Percentiles rank a stretch among this genome's conserved stretches.
phyloP scores from a whole-genome alignment of 202 grass and related monocot genomes.

The Dendrocalamus latiflorus region DNA sequence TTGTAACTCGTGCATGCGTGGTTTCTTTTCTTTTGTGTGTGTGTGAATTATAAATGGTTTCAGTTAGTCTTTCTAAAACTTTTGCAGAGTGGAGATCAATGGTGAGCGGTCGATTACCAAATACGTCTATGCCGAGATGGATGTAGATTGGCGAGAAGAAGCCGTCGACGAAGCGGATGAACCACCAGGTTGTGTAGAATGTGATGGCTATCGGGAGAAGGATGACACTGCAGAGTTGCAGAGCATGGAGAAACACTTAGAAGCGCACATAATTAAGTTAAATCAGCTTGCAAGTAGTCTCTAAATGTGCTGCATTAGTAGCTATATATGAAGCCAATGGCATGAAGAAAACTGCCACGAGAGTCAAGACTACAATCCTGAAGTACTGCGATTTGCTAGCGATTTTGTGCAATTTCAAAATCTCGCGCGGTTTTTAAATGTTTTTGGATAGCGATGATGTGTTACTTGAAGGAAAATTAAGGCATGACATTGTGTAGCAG shows the following conservation, averaged over 20 bases:
- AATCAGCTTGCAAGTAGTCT: background rate
- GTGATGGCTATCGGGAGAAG: constrained; percentile 70
- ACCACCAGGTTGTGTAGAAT: constrained; percentile 78
- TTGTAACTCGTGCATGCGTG: background rate
- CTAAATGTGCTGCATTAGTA: background rate
- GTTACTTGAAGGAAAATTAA: too few relatives aligned
- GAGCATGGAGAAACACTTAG: background rate
- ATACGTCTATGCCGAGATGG: constrained; percentile 58
- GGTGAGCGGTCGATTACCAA: constrained; percentile 30
- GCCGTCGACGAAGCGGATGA: constrained; percentile 67
- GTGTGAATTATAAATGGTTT: background rate
- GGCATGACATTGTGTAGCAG: background rate
- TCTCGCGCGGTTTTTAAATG: background rate
- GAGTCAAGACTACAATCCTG: background rate
- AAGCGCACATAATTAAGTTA: background rate
- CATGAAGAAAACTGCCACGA: background rate
- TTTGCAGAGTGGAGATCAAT: background rate
- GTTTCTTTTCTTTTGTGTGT: background rate
- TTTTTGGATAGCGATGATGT: background rate
- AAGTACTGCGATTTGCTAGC: background rate
- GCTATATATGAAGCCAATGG: background rate
- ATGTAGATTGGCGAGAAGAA: constrained; percentile 81
- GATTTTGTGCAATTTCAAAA: background rate
- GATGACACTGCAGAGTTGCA: constrained; percentile 50
- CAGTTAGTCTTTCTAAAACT: background rate